phyloP scores from a whole-genome alignment of 2,329 filamentous ascomycete genomes.

The Metarhizium album region DNA sequence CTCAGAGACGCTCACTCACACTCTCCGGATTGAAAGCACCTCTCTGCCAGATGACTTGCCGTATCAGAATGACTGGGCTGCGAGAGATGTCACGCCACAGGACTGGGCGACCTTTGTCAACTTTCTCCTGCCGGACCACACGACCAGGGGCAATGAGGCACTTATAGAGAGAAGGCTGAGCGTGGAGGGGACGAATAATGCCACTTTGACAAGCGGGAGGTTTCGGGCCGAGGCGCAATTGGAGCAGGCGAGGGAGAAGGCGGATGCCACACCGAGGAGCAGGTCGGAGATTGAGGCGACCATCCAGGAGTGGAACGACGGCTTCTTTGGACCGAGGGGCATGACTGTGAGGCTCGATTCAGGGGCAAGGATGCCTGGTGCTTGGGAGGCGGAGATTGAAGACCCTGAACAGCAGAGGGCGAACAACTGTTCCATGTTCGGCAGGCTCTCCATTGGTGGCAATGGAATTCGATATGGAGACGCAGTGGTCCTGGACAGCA shows the following conservation, averaged over 20 bases:
- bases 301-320: conserved; percentile 44
- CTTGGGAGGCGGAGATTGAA: conserved; percentile 15
- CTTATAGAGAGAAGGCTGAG: conserved; percentile 38
- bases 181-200: conserved; percentile 25
- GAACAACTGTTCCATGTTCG: conserved; percentile 8
- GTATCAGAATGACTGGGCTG: conserved; percentile 26
- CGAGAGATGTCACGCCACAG: conserved; percentile 34
- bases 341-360: conserved; percentile 28
- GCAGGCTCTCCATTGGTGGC: conserved; percentile 30
- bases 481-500: conserved; percentile 31
- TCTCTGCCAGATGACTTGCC: conserved; percentile 34
- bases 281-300: conserved; percentile 27
- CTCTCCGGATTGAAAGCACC: conserved; percentile 21
- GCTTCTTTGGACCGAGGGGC: conserved; percentile 42
- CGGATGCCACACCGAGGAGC: conserved; percentile 15
- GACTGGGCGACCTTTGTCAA: conserved; percentile 53
- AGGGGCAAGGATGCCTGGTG: conserved; percentile 14
- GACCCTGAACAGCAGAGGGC: conserved; percentile 3
- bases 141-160: conserved; percentile 31
- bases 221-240: conserved; percentile 31
- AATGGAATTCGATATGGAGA: conserved; percentile 33
- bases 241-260: conserved; percentile 19
- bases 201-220: conserved; percentile 12
- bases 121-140: conserved; percentile 40
- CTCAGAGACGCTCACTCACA: conserved; percentile 20